These are phyloP conservation scores for Cutaneotrichosporon mucoides DNA, from an alignment of 1,284 basidiomycete species.

Conservation along the genomic window DNA sequence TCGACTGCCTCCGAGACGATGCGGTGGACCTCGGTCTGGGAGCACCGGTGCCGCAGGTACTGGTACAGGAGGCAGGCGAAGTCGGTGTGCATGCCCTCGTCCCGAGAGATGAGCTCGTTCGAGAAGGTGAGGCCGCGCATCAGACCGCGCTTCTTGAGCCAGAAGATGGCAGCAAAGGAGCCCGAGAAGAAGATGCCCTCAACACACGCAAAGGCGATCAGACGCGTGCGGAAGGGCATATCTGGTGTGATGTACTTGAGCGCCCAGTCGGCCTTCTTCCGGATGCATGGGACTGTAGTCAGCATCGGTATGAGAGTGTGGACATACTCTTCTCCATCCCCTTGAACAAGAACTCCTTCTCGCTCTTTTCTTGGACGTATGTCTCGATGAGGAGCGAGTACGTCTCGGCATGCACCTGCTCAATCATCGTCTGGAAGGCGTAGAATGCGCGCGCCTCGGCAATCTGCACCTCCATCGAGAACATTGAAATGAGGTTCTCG, in stretches of 20 bases:
- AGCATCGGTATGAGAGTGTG: too few species aligned
- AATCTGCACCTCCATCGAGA: conserved; percentile 88
- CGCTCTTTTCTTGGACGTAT: conserved; percentile 54
- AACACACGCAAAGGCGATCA: conserved; percentile 91
- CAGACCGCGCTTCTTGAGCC: conserved; percentile 96
- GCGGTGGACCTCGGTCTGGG: conserved; percentile 64
- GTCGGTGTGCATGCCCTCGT: conserved; percentile 96
- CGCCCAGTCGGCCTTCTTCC: conserved; percentile 89
- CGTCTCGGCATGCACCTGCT: conserved; percentile 58
- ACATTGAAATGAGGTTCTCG: conserved; percentile 85
- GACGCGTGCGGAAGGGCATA: conserved; percentile 72
- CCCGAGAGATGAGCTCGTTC: conserved; percentile 90
- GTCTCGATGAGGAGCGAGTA: conserved; percentile 59
- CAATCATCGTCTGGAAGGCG: conserved; percentile 97
- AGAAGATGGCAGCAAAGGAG: conserved; percentile 92
- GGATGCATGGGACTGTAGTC: conserved; percentile 64
- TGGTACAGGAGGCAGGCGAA: conserved; percentile 64
- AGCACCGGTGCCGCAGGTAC: conserved; percentile 66
- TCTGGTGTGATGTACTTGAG: conserved; percentile 87
- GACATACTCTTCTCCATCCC: conserved; percentile 56
- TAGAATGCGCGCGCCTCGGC: conserved; percentile 96
- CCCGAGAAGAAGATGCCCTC: conserved; percentile 98
- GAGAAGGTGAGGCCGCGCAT: conserved; percentile 97
- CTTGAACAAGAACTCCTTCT: conserved; percentile 55
- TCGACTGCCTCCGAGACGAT: conserved; percentile 76